Conservation (phyloP, 495 filamentous ascomycete species). For the Tuber magnatum region DNA sequence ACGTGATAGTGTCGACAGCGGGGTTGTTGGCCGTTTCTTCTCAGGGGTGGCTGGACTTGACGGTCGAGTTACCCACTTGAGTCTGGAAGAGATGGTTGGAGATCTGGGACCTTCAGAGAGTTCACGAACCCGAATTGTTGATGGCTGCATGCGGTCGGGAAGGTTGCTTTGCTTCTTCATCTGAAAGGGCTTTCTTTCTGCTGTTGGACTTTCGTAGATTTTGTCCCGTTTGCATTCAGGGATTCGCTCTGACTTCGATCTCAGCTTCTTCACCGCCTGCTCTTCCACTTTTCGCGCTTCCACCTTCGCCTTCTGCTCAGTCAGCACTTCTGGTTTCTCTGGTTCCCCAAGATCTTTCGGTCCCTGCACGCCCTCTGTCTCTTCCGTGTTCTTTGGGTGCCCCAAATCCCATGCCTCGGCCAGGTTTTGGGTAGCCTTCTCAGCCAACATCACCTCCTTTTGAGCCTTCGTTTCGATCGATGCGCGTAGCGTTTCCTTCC, state of each 20-base stretch:
- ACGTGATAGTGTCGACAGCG: neutral
- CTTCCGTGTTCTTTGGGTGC: neutral
- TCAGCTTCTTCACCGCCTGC: neutral
- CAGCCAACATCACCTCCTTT: neutral
- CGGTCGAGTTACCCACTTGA: neutral
- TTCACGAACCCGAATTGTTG: neutral
- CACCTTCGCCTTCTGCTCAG: neutral
- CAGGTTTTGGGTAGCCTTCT: neutral
- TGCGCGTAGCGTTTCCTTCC: neutral
- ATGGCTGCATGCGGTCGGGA: neutral
- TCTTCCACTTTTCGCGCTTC: neutral
- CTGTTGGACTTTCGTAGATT: neutral
- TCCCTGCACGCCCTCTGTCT: neutral
- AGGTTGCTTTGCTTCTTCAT: neutral
- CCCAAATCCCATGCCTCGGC: neutral
- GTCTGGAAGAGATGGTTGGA: neutral
- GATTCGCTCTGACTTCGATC: neutral
- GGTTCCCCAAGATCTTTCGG: neutral
- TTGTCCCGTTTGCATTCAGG: neutral
- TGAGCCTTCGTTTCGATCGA: neutral
- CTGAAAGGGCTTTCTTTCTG: neutral
- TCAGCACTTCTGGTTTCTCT: neutral
- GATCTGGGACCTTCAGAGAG: neutral
- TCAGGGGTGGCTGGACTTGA: neutral
- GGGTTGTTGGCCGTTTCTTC: neutral